A percentile compares a stretch with the other conserved stretches of the same genome.
Conservation (phyloP, 2,329 filamentous ascomycete genomes). For the Graphilbum fragrans region DNA sequence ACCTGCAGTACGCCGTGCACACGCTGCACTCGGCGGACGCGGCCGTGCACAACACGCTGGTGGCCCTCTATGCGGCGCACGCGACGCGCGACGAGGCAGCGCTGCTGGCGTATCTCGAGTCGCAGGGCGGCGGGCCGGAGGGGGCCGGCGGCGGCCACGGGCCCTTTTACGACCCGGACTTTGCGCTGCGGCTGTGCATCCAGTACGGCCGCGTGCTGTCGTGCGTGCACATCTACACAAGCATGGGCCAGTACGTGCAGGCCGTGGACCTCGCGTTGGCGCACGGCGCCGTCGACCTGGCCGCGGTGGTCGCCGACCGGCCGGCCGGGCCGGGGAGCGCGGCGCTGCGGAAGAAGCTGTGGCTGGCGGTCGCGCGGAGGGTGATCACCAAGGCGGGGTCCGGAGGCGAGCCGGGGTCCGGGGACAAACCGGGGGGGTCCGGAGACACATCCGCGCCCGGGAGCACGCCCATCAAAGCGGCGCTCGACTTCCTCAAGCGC, state of each 20-base stretch:
- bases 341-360: conserved; percentile 79
- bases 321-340: conserved; percentile 49
- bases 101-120: conserved; percentile 78
- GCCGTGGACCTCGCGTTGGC: conserved; percentile 87
- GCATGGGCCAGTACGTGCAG: conserved; percentile 88
- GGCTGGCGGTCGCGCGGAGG: conserved; percentile 89
- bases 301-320: conserved; percentile 77
- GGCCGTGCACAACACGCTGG: conserved; percentile 91
- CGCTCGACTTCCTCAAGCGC: conserved; percentile 84
- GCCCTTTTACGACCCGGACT: conserved; percentile 85
- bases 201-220: conserved; percentile 86
- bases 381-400: conserved; percentile 70
- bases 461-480: conserved; percentile 71
- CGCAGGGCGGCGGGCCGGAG: conserved; percentile 76
- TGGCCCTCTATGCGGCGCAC: conserved; percentile 89
- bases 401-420: conserved; percentile 73
- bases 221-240: conserved; percentile 93
- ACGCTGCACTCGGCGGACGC: conserved; percentile 68
- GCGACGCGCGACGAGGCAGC: conserved; percentile 72
- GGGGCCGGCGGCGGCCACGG: conserved; percentile 54
- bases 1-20: conserved; percentile 88
- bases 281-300: conserved; percentile 81
- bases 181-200: conserved; percentile 89
- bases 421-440: conserved; percentile 73
- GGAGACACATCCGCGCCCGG: not conserved